A percentile compares a stretch with the other conserved stretches of the same genome.
Conservation (phyloP, 2,329 filamentous ascomycete genomes). For the Cladosporium halotolerans region DNA sequence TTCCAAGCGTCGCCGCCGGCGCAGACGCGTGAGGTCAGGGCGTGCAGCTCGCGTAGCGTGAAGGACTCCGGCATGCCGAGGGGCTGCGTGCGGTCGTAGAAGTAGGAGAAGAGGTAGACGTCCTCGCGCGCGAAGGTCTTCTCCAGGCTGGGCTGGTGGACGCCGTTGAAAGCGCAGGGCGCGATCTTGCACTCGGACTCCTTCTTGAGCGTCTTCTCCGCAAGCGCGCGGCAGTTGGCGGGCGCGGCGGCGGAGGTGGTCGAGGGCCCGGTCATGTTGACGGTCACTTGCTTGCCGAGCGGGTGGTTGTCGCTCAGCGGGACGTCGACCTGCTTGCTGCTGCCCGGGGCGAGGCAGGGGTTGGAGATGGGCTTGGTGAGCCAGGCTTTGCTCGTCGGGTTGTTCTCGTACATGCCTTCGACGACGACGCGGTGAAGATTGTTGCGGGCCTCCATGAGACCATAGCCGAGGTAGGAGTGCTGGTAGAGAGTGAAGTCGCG, state of each 20-base stretch:
- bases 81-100: conserved; percentile 88
- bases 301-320: conserved; percentile 60
- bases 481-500: conserved; percentile 91
- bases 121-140: conserved; percentile 92
- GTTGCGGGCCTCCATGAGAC: conserved; percentile 89
- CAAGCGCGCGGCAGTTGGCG: conserved; percentile 81
- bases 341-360: conserved; percentile 79
- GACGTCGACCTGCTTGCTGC: conserved; percentile 67
- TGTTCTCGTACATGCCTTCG: conserved; percentile 60
- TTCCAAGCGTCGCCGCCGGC: conserved; percentile 79
- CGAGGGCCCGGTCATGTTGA: conserved; percentile 84
- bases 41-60: conserved; percentile 81
- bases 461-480: conserved; percentile 95
- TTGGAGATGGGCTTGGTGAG: conserved; percentile 66
- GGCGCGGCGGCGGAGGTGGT: conserved; percentile 52
- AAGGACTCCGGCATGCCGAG: conserved; percentile 98
- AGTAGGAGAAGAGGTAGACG: conserved; percentile 95
- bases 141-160: conserved; percentile 84
- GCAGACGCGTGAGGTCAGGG: conserved; percentile 79
- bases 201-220: conserved; percentile 87
- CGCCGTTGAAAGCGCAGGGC: conserved; percentile 97
- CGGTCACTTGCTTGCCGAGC: conserved; percentile 57
- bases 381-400: conserved; percentile 56
- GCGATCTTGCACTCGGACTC: conserved; percentile 72
- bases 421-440: conserved; percentile 73